Conservation (phyloP, 2,329 filamentous ascomycete genomes). For the Pseudogymnoascus sp. region DNA sequence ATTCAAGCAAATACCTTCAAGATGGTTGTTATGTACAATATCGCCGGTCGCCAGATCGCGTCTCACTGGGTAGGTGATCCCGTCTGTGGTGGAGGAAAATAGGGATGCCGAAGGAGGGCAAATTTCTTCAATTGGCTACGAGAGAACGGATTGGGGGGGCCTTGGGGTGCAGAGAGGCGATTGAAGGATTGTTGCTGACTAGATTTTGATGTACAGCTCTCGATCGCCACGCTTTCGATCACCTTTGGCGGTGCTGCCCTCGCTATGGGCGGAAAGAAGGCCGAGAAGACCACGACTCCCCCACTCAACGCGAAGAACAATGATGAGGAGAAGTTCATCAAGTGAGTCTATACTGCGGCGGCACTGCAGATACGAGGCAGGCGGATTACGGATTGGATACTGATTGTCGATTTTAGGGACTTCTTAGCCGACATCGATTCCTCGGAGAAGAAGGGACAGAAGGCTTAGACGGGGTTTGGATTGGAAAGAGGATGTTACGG, state of each 20-base stretch:
- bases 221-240: slow-evolving; percentile 7
- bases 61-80: slow-evolving; percentile 7
- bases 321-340: slow-evolving; percentile 12
- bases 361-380: neutral
- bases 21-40: slow-evolving; percentile 8
- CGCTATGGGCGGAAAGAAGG: slow-evolving; percentile 9
- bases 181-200: neutral
- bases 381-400: neutral
- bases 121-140: slow-evolving; percentile 1
- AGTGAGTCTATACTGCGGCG: neutral
- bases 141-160: neutral
- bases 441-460: slow-evolving; percentile 10
- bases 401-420: slow-evolving; percentile 1
- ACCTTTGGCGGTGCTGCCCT: slow-evolving; percentile 9
- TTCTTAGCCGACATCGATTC: slow-evolving; percentile 8
- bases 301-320: slow-evolving; percentile 8
- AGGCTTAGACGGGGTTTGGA: neutral
- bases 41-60: slow-evolving; percentile 10
- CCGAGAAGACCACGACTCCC: neutral
- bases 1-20: slow-evolving; percentile 9
- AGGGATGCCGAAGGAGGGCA: neutral
- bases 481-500: neutral
- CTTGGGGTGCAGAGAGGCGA: neutral
- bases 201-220: slow-evolving; percentile 3
- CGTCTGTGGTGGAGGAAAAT: neutral